Evolutionary conservation across 2,329 filamentous ascomycete species (phyloP).

Genomic region (Penicillium psychrosexuale): DNA sequence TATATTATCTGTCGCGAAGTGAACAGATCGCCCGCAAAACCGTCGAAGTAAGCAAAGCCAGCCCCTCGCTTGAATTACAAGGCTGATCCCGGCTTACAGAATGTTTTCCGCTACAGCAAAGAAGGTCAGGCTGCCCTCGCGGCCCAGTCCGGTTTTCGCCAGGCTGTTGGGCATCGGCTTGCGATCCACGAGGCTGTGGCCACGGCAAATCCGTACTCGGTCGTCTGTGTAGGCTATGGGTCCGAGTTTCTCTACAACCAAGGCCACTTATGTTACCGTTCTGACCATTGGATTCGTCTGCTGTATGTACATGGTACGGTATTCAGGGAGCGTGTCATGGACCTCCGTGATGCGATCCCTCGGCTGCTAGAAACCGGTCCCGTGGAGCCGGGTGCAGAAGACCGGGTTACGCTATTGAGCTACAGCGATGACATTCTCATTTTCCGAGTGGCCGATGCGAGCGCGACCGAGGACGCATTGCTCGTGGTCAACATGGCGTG

Average conservation of each 20-base stretch:
- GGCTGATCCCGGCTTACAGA: constrained; percentile 32
- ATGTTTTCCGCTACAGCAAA: constrained; percentile 41
- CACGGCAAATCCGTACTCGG: constrained; percentile 60
- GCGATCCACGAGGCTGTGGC: constrained; percentile 61
- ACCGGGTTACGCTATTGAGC: constrained; percentile 54
- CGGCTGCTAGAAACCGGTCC: constrained; percentile 30
- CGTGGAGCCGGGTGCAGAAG: constrained; percentile 35
- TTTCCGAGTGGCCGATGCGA: constrained; percentile 53
- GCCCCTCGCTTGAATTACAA: background rate
- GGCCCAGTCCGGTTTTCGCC: constrained; percentile 46
- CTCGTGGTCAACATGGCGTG: constrained; percentile 49
- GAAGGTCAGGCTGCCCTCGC: constrained; percentile 44
- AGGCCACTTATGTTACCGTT: constrained; percentile 63
- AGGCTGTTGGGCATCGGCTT: constrained; percentile 58
- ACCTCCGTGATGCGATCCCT: constrained; percentile 47
- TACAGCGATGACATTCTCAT: constrained; percentile 57
- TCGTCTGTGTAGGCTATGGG: constrained; percentile 58
- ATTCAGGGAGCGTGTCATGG: constrained; percentile 54
- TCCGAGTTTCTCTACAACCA: constrained; percentile 61
- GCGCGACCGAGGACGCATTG: constrained; percentile 49
- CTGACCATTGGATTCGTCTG: constrained; percentile 54
- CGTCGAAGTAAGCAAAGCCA: constrained; percentile 50
- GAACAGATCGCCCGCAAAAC: constrained; percentile 57
- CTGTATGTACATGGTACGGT: constrained; percentile 55
- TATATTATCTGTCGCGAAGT: constrained; percentile 53